Evolutionary conservation across 176 grass and related monocot species (phyloP), one percentile per base, ranked within the genome.

Genomic region (Elymus sibiricus): DNA sequence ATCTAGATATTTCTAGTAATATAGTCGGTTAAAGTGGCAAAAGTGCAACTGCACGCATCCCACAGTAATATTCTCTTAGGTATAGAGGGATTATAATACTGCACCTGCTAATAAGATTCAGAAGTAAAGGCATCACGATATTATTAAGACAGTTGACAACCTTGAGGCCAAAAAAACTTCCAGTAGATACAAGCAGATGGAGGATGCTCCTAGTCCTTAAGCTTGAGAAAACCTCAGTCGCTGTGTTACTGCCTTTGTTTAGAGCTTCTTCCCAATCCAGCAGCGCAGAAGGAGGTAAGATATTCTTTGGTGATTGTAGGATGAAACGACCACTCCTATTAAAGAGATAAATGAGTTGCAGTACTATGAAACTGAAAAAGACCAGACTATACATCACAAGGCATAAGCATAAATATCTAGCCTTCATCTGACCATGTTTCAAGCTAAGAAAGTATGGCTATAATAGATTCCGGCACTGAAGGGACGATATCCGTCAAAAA

Each of bases 161-260:
- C 94, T 99, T 94, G 21, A 99, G 85, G 82, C 97, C 90, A 17
- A 96, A 84, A 91, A 96, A 94, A 56, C 91, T 91, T 87, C 92
- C 97, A 86, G 85, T 85, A 73, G 90, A 90, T 62, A 90, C 88
- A 86, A 99, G 89, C 70, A 96, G 78, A 34, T 99, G 90, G 49
- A 99, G 97, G 68, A 99, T 96, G 90, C 97, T 99, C 77, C 93
- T 96, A 62, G 90, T 96, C 73, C 92, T 92, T 74, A 96, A 91
- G 82, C 87, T 99, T 65, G 85, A 81, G 81, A 99, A 99, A 79
- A 89, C 82, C 63, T 99, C 94, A 1, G 67, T 84, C 32, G 92
- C 81, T 77, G 88, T 87, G 34, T 66, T 84, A 64, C 37, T 90
- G 81, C 90, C 90, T 86, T 94, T 93, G 66, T 94, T 96, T 76